Base-by-base conservation (phyloP, 768 basidiomycete species). In the Pulveroboletus sp. region DNA sequence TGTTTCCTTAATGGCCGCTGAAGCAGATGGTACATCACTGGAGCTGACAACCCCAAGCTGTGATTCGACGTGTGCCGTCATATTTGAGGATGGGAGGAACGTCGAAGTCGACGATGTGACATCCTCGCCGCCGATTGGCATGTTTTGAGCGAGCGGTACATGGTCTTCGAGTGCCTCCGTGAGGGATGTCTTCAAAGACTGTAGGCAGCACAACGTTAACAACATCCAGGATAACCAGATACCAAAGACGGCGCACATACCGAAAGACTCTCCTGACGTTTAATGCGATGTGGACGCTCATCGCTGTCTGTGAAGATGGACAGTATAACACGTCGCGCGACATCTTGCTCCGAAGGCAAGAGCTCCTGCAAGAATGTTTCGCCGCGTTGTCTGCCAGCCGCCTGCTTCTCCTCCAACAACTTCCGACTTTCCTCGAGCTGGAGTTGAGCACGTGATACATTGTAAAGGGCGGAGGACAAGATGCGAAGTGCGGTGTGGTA, bases 401-500 rank as follows among this genome's bases (percentile, higher is more conserved):
- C 60, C 48, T 87, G 83, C 60, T 83, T 87, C 69, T 88, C 82
- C 47, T 75, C 63, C 39, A 89, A 55, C 2, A 69, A 44, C 28
- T 68, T 72, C 35, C 81, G 69, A 28, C 69, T 74, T 49, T 82
- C 78, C 64, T 90, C 87, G 43, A 92, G 69, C 56, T 89, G 86
- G 43, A 78, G 53, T 32, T 83, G 70, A 1, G 69, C 79, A 50
- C 75, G 73, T 15, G 82, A 73, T 14, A 89, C 61, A 48, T 76
- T 80, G 44, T 80, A 71, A 9, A 87, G 67, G 1, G 86, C 84
- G 1, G 80, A 78, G 0, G 89, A 90, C 15, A 93, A 69, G 6
- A 82, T 74, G 18, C 89, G 81, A 14, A 92, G 59, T 2, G 83
- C 77, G 1, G 81, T 71, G 55, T 87, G 82, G 56, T 86, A 87